phyloP scores from a whole-genome alignment of 2,329 filamentous ascomycete species.

The Xylariaceae sp. region DNA sequence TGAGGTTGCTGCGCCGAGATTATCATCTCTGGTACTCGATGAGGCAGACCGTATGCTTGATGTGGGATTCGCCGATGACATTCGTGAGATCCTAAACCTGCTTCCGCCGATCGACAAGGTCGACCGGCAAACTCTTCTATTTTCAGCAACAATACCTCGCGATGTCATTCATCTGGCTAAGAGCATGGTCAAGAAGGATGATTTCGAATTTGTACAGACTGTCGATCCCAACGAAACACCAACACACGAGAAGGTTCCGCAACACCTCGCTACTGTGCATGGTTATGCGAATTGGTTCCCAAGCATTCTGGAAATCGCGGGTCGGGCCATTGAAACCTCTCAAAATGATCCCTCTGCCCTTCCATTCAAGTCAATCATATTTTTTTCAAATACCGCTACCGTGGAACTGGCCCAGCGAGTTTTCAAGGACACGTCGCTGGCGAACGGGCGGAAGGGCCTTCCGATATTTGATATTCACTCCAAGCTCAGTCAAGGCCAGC shows the following conservation, averaged over 20 bases:
- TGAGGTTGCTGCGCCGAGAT: conserved; percentile 72
- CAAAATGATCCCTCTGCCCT: conserved; percentile 42
- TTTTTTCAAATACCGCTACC: conserved; percentile 78
- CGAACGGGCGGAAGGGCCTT: conserved; percentile 42
- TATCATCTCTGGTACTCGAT: conserved; percentile 92
- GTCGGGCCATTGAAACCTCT: conserved; percentile 57
- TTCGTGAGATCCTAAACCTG: conserved; percentile 60
- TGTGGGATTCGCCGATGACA: conserved; percentile 76
- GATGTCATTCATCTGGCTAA: conserved; percentile 81
- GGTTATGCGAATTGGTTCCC: conserved; percentile 79
- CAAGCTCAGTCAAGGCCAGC: conserved; percentile 68
- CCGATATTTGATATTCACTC: conserved; percentile 71
- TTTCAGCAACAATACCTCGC: conserved; percentile 88
- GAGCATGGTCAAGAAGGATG: conserved; percentile 71
- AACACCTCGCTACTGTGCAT: conserved; percentile 69
- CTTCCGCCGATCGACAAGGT: conserved; percentile 67
- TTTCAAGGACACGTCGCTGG: conserved; percentile 51
- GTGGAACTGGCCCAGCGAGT: conserved; percentile 66
- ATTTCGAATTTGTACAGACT: conserved; percentile 91
- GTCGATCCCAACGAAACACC: conserved; percentile 78
- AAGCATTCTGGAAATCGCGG: conserved; percentile 73
- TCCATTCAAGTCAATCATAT: conserved; percentile 96
- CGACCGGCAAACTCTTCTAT: conserved; percentile 87
- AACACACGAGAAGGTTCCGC: conserved; percentile 83
- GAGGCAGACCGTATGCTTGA: conserved; percentile 99